phyloP scores from a whole-genome alignment of 768 basidiomycete species.

The Boletus subcaerulescens region DNA sequence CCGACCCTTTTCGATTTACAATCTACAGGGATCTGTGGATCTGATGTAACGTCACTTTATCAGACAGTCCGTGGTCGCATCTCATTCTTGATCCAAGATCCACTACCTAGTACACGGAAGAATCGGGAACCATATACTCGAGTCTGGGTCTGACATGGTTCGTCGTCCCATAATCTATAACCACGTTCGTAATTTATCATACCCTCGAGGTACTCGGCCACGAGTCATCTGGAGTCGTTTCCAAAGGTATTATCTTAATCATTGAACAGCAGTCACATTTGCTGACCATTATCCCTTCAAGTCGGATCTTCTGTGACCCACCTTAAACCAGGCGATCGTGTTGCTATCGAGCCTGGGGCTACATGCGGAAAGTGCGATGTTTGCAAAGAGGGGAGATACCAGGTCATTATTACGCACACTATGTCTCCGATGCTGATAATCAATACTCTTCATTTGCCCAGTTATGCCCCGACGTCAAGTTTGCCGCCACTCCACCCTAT shows the following conservation, averaged over 20 bases:
- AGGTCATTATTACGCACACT: constrained; percentile 43
- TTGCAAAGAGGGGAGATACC: constrained; percentile 82
- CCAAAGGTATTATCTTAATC: constrained; percentile 45
- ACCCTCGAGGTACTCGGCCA: constrained; percentile 82
- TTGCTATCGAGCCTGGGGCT: constrained; percentile 89
- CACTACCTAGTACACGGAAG: constrained; percentile 78
- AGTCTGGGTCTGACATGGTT: constrained; percentile 67
- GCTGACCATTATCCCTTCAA: constrained; percentile 23
- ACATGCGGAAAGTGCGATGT: constrained; percentile 80
- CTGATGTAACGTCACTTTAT: constrained; percentile 55
- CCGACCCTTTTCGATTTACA: constrained; percentile 4
- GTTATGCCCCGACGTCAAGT: constrained; percentile 84
- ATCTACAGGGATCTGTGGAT: constrained; percentile 79
- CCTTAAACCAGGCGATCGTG: constrained; percentile 79
- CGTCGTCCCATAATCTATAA: constrained; percentile 6
- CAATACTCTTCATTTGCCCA: constrained; percentile 25
- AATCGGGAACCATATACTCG: constrained; percentile 77
- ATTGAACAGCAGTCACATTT: not conserved
- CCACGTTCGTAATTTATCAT: not conserved
- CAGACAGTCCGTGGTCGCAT: not conserved
- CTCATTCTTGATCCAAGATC: constrained; percentile 42
- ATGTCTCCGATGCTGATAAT: not conserved
- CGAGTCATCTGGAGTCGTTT: constrained; percentile 81
- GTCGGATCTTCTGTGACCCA: constrained; percentile 76
- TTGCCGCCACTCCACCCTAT: constrained; percentile 92